Evolutionary conservation across 805 yeast species (phyloP).

Genomic region (Ogataea ganodermae): DNA sequence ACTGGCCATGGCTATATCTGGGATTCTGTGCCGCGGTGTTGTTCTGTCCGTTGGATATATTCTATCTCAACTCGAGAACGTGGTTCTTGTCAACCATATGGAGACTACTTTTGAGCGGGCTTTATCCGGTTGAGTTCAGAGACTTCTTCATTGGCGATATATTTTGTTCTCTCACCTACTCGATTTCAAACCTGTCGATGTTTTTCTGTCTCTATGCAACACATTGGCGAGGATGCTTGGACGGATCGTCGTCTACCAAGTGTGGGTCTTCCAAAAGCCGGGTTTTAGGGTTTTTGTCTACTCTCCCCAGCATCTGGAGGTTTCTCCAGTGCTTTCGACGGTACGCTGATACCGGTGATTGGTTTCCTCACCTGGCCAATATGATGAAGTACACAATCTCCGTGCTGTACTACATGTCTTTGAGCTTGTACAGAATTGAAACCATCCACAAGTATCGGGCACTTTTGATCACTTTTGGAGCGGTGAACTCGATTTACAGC

Average conservation of each 20-base stretch:
- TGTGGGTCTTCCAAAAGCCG: constrained; percentile 84
- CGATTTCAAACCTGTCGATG: constrained; percentile 81
- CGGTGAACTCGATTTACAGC: constrained; percentile 68
- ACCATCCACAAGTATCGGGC: constrained; percentile 45
- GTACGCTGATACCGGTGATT: constrained; percentile 88
- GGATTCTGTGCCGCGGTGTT: constrained; percentile 51
- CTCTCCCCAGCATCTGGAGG: constrained; percentile 90
- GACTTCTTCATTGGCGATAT: constrained; percentile 95
- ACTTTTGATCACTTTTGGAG: constrained; percentile 71
- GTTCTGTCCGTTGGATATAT: constrained; percentile 60
- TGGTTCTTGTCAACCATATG: constrained; percentile 77
- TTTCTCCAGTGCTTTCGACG: constrained; percentile 88
- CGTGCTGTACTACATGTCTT: constrained; percentile 64
- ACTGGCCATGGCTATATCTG: constrained; percentile 80
- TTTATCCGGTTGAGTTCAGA: constrained; percentile 92
- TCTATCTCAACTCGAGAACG: constrained; percentile 63
- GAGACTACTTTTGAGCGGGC: constrained; percentile 77
- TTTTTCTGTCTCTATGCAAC: constrained; percentile 81
- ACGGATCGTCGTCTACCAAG: constrained; percentile 38
- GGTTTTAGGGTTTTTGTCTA: constrained; percentile 76
- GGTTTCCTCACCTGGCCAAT: constrained; percentile 95
- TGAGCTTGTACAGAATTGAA: constrained; percentile 78
- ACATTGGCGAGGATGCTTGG: constrained; percentile 61
- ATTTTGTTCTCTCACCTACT: constrained; percentile 82
- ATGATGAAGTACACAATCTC: constrained; percentile 74